A percentile compares a stretch with the other conserved stretches of the same genome.
Conservation (phyloP, 2,329 filamentous ascomycete genomes). For the Xylariaceae sp. region DNA sequence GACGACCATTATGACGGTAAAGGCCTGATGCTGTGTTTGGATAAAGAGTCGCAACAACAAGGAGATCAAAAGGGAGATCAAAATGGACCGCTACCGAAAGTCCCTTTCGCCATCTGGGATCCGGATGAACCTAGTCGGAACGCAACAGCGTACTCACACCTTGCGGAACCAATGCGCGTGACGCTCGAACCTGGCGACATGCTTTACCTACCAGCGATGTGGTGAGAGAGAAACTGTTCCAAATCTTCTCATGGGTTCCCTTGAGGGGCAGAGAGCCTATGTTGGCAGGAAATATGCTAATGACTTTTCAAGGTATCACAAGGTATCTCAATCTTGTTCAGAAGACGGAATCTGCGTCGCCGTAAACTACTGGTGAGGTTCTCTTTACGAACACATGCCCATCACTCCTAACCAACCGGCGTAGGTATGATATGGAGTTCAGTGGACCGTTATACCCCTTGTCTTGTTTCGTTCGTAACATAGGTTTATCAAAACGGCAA, state of each 20-base stretch:
- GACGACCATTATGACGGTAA: too few species aligned
- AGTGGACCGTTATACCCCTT: slow-evolving; percentile 63
- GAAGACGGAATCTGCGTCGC: slow-evolving; percentile 71
- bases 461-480: slow-evolving; percentile 32
- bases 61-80: too few species aligned
- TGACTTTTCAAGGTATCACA: slow-evolving; percentile 57
- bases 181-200: slow-evolving; percentile 71
- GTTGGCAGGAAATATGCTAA: neutral
- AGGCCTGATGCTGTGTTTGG: slow-evolving; percentile 11
- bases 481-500: slow-evolving; percentile 10
- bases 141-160: slow-evolving; percentile 54
- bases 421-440: slow-evolving; percentile 78
- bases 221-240: slow-evolving; percentile 50
- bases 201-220: slow-evolving; percentile 77
- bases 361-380: slow-evolving; percentile 78
- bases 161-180: slow-evolving; percentile 60
- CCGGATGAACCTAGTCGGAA: slow-evolving; percentile 54
- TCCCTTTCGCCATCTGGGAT: slow-evolving; percentile 74
- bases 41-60: slow-evolving; percentile 6
- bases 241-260: neutral
- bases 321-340: slow-evolving; percentile 68
- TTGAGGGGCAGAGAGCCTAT: too few species aligned
- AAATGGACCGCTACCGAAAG: slow-evolving; percentile 24
- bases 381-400: slow-evolving; percentile 8
- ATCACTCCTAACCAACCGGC: neutral